Conservation (phyloP, 2,329 filamentous ascomycete species). For the Penicillium vulpinum region DNA sequence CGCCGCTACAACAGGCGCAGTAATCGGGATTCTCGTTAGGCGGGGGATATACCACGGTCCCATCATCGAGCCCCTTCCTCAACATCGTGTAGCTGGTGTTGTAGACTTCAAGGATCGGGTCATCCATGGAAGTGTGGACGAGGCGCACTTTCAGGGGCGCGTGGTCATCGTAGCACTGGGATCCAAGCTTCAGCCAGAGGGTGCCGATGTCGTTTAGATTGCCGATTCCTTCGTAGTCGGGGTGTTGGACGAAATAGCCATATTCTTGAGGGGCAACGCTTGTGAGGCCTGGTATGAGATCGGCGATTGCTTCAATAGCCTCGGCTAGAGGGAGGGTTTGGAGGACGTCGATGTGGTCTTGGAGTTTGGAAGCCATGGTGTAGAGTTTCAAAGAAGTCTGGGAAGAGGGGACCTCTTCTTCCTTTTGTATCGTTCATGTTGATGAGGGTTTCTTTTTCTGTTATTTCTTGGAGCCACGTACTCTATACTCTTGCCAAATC, state of each 20-base stretch:
- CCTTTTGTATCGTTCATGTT: background rate
- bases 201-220: constrained; percentile 18
- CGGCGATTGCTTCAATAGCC: constrained; percentile 11
- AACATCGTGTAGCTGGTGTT: background rate
- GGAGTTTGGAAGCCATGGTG: constrained; percentile 1
- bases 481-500: background rate
- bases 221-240: constrained; percentile 13
- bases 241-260: constrained; percentile 13
- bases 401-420: background rate
- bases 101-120: constrained; percentile 17
- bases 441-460: background rate
- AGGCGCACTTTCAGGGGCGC: constrained; percentile 21
- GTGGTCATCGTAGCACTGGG: constrained; percentile 16
- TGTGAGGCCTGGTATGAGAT: constrained; percentile 16
- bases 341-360: constrained; percentile 16
- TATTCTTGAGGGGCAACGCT: constrained; percentile 11
- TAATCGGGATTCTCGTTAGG: background rate
- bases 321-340: constrained; percentile 7
- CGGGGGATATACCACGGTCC: constrained; percentile 5
- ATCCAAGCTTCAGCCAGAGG: constrained; percentile 11
- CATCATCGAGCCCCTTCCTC: background rate
- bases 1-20: constrained; percentile 23
- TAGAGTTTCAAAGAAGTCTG: background rate
- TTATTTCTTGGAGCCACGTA: background rate
- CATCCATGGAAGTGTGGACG: constrained; percentile 14